Percentiles rank a stretch among this genome's conserved stretches.
These are phyloP conservation scores for Lobosporangium transversale DNA, from an alignment of 192 early-diverging fungal genomes.

Conservation along the genomic window DNA sequence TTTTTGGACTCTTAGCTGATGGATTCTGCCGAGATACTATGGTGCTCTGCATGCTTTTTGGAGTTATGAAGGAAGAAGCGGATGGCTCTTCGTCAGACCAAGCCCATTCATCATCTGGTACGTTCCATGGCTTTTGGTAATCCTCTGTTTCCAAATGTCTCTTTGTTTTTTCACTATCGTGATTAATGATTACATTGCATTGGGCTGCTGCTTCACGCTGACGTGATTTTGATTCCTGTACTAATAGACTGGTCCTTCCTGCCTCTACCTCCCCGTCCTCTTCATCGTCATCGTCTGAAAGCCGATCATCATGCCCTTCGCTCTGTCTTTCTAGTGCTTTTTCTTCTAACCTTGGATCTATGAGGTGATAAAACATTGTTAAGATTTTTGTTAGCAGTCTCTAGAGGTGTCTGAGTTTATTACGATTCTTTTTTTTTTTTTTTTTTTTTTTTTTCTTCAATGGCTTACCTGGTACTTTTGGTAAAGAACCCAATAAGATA, in stretches of 20 bases:
- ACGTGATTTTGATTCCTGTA: conserved; percentile 7
- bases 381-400: background rate
- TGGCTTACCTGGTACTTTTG: conserved; percentile 45
- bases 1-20: conserved; percentile 2
- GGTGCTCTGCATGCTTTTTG: background rate
- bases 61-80: background rate
- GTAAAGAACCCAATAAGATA: conserved; percentile 40
- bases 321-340: conserved; percentile 25
- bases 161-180: background rate
- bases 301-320: conserved; percentile 33
- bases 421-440: too few species aligned
- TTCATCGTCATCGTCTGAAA: conserved; percentile 46
- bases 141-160: background rate
- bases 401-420: background rate
- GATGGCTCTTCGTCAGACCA: conserved; percentile 45
- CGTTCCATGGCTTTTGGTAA: conserved; percentile 31
- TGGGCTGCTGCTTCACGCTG: background rate
- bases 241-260: conserved; percentile 3
- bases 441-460: background rate
- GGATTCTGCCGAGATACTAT: background rate
- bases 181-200: background rate
- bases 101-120: conserved; percentile 50
- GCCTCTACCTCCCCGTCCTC: conserved; percentile 41
- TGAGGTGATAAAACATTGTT: background rate
- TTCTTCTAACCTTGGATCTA: conserved; percentile 34